phyloP scores from a whole-genome alignment of 192 early-diverging fungal species.

The Backusella sp. region DNA sequence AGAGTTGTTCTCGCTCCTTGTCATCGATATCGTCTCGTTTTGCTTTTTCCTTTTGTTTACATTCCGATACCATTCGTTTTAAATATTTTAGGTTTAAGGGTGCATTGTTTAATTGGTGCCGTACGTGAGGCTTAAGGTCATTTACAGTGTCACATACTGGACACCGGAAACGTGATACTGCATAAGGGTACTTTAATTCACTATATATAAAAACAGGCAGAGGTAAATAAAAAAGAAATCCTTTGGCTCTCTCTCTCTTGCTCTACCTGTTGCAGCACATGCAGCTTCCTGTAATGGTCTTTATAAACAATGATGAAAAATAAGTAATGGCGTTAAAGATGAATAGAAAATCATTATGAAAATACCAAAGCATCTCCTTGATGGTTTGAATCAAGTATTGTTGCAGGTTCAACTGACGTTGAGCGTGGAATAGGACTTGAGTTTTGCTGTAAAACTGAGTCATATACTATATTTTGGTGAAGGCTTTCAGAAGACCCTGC shows the following conservation, averaged over 20 bases:
- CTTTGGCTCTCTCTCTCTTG: not conserved
- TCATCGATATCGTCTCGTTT: not conserved
- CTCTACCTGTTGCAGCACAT: slow-evolving; percentile 61
- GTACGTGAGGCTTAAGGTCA: slow-evolving; percentile 51
- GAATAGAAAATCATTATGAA: not conserved
- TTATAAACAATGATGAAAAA: slow-evolving; percentile 7
- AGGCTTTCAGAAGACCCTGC: not conserved
- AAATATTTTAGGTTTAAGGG: slow-evolving; percentile 22
- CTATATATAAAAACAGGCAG: slow-evolving; percentile 28
- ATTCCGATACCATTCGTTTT: slow-evolving; percentile 23
- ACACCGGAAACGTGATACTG: slow-evolving; percentile 81
- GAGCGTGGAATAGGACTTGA: not conserved
- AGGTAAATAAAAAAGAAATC: not conserved
- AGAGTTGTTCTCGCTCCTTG: slow-evolving; percentile 22
- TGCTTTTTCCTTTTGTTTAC: slow-evolving; percentile 16
- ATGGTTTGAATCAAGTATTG: not conserved
- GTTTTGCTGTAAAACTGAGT: not conserved
- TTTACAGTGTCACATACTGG: slow-evolving; percentile 90
- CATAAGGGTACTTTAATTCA: slow-evolving; percentile 68
- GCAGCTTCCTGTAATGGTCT: slow-evolving; percentile 56
- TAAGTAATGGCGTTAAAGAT: not conserved
- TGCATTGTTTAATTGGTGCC: not conserved
- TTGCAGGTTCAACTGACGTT: slow-evolving; percentile 1
- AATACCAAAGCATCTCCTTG: not conserved
- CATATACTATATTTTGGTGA: not conserved